Evolutionary conservation across 2,329 filamentous ascomycete species (phyloP), one percentile per base, ranked within the genome.

Genomic region (Penicillium sp.): DNA sequence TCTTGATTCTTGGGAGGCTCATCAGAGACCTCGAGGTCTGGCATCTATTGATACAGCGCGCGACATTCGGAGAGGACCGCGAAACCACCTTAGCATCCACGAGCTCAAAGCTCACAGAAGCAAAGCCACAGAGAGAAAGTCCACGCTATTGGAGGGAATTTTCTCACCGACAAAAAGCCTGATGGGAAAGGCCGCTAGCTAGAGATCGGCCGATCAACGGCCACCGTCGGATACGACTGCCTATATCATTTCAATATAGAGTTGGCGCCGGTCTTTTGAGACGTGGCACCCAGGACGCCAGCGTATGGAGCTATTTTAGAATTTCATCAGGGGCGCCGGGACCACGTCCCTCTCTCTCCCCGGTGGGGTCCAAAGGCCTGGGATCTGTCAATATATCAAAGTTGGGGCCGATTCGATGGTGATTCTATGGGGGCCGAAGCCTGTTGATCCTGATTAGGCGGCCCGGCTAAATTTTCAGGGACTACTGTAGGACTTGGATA

Each of bases 261-360:
- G 55, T 57, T 57, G 26, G 45, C 49, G 52, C 55, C 55, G 55
- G 55, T 43, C 34, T 52, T 54, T 57, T 52, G 31, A 31, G 43
- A 48, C 34, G 49, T 41, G 33, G 39, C 41, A 34, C 50, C 29
- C 36, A 16, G 46, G 29, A 13, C 10, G 36, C 13, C 39, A 42
- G 33, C 10, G 10, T 21, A 24, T 15, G n/a, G 16, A 39, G 2
- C n/a, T n/a, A 38, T n/a, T 2, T 38, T 5, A n/a, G 36, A 18
- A 21, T 18, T 16, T 26, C 26, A 29, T n/a, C 28, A 10, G 36
- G n/a, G 16, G 16, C 36, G 24, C n/a, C 24, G 36, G 26, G 45
- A 8, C 15, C 41, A 42, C 1, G 23, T 13, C 12, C 39, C 12
- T 16, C 28, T 16, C 28, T 29, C 10, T 28, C 28, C 28, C 28